Evolutionary conservation across 208 protist genomes (phyloP).

Genomic region (Giardia duodenalis): DNA sequence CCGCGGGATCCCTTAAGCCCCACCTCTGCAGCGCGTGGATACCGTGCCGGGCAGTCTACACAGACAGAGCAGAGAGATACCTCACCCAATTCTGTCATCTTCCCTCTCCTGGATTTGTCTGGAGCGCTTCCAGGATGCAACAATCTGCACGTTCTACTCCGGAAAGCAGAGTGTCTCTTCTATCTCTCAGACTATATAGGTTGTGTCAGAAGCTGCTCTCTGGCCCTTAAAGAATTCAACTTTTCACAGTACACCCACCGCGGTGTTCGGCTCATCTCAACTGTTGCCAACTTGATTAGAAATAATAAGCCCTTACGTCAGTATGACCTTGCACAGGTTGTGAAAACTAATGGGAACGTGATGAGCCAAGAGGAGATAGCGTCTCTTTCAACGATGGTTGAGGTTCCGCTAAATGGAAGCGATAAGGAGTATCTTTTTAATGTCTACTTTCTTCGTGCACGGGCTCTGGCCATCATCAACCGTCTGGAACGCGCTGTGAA

Average conservation of each 20-base stretch:
- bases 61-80: background rate
- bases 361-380: background rate
- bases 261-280: background rate
- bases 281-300: background rate
- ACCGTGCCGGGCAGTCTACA: background rate
- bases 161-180: conserved; percentile 24
- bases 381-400: background rate
- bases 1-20: conserved; percentile 19
- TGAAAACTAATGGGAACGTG: background rate
- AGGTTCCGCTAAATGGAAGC: background rate
- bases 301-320: background rate
- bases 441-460: conserved; percentile 5
- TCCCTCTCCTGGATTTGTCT: conserved; percentile 2
- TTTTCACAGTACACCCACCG: background rate
- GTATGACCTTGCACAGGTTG: background rate
- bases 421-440: conserved; percentile 12
- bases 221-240: background rate
- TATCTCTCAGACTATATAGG: conserved; percentile 22
- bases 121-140: conserved; percentile 10
- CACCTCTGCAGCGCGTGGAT: conserved; percentile 14
- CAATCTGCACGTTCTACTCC: background rate
- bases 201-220: background rate
- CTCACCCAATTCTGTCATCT: background rate
- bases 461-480: background rate
- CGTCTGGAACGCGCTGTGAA: background rate